These are phyloP conservation scores for Umbelopsis sp. DNA, from an alignment of 371 early-diverging fungal species.

Conservation along the genomic window DNA sequence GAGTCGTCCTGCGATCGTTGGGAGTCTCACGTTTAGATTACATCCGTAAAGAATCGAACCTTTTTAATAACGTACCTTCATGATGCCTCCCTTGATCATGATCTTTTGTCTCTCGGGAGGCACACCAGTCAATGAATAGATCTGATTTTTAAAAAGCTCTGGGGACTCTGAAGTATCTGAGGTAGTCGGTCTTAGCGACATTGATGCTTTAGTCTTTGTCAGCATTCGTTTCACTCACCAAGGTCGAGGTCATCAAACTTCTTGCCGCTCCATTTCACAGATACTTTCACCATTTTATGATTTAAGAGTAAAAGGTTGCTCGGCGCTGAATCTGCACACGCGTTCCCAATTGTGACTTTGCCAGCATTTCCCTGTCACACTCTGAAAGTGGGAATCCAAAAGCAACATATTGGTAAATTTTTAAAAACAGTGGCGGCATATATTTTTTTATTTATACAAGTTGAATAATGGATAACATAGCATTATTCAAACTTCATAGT, in stretches of 20 bases:
- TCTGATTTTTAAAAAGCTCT: conserved; percentile 85
- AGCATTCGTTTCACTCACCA: conserved; percentile 26
- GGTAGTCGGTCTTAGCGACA: not conserved
- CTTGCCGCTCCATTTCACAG: conserved; percentile 92
- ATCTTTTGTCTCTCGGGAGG: conserved; percentile 94
- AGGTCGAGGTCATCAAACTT: conserved; percentile 84
- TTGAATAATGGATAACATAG: not conserved
- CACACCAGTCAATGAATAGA: conserved; percentile 93
- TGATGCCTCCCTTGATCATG: conserved; percentile 91
- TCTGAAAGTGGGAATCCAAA: no score
- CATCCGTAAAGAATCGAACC: not conserved
- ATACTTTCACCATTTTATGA: conserved; percentile 58
- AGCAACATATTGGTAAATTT: no score
- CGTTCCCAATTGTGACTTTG: not conserved
- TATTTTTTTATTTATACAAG: no score
- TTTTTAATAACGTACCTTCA: conserved; percentile 70
- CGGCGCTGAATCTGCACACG: not conserved
- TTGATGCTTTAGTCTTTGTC: not conserved
- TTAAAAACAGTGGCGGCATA: no score
- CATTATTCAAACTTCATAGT: not conserved
- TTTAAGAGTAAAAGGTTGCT: not conserved
- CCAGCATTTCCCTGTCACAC: not conserved
- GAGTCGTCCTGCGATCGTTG: conserved; percentile 67
- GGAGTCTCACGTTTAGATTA: not conserved
- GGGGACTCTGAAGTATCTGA: conserved; percentile 58